Percentiles rank a stretch among this genome's conserved stretches.
phyloP scores from a whole-genome alignment of 495 filamentous ascomycete genomes.

The Aspergillus funiculosus region DNA sequence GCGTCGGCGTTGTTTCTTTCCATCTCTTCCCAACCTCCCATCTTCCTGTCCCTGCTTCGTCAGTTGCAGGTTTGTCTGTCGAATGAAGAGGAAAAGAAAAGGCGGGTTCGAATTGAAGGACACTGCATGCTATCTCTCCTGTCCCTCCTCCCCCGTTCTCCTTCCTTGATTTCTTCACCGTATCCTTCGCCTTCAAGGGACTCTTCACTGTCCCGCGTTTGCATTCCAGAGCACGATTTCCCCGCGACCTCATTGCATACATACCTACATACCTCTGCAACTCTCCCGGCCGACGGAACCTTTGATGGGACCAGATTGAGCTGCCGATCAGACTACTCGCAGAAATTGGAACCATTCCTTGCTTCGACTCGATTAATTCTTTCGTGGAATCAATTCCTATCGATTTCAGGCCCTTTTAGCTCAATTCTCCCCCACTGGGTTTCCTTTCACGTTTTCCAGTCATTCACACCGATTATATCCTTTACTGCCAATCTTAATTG shows the following conservation, averaged over 20 bases:
- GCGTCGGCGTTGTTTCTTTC: constrained; percentile 25
- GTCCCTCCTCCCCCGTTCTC: constrained; percentile 1
- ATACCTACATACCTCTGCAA: constrained; percentile 20
- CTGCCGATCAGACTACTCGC: constrained; percentile 1
- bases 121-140: background rate
- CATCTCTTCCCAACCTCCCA: constrained; percentile 23
- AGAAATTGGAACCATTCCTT: constrained; percentile 7
- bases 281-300: constrained; percentile 20
- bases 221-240: constrained; percentile 21
- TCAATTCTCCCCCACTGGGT: background rate
- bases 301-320: constrained; percentile 10
- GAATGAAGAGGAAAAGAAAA: constrained; percentile 10
- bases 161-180: constrained; percentile 13
- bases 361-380: constrained; percentile 1
- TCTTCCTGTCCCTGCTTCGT: constrained; percentile 16
- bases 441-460: too few species aligned
- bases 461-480: too few species aligned
- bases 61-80: constrained; percentile 4
- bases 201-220: constrained; percentile 17
- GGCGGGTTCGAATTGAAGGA: background rate
- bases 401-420: background rate
- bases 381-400: constrained; percentile 3
- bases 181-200: constrained; percentile 12
- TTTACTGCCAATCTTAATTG: background rate
- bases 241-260: constrained; percentile 18